Percentiles rank a stretch among this genome's conserved stretches.
These are phyloP conservation scores for Gracilariopsis chorda DNA, from an alignment of 23 red algal genomes.

Conservation along the genomic window DNA sequence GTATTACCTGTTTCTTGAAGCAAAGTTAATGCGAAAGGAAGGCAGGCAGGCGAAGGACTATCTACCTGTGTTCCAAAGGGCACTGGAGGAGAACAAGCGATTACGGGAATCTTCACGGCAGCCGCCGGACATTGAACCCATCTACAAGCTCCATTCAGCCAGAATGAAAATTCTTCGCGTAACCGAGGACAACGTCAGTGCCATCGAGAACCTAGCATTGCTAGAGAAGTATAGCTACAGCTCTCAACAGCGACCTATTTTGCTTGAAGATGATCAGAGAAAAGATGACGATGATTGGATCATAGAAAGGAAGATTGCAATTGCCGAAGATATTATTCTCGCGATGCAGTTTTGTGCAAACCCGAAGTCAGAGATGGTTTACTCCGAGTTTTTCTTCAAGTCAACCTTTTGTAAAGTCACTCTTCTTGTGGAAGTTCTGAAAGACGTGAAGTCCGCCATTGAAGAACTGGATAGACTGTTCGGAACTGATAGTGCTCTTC, in stretches of 20 bases:
- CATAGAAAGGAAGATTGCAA: slow-evolving; percentile 35
- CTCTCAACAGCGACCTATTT: background rate
- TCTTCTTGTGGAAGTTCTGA: slow-evolving; percentile 31
- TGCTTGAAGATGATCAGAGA: slow-evolving; percentile 1
- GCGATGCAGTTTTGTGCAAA: slow-evolving; percentile 61
- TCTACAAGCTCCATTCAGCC: slow-evolving; percentile 61
- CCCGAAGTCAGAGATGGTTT: slow-evolving; percentile 18
- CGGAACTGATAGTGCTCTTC: slow-evolving; percentile 16
- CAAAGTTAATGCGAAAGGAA: slow-evolving; percentile 29
- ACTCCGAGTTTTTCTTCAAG: slow-evolving; percentile 64
- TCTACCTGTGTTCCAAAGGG: slow-evolving; percentile 40
- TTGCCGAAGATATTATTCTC: slow-evolving; percentile 55
- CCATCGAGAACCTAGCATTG: background rate
- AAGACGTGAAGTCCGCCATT: slow-evolving; percentile 26
- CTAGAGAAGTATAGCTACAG: slow-evolving; percentile 49
- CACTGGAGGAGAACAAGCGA: slow-evolving; percentile 40
- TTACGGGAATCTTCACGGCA: slow-evolving; percentile 19
- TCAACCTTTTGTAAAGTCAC: slow-evolving; percentile 39
- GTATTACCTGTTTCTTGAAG: slow-evolving; percentile 53
- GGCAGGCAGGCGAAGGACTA: slow-evolving; percentile 26
- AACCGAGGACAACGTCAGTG: background rate
- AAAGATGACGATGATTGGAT: slow-evolving; percentile 48
- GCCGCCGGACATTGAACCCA: slow-evolving; percentile 52
- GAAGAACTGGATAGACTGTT: slow-evolving; percentile 45
- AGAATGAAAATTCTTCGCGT: slow-evolving; percentile 53